Evolutionary conservation across 2,329 filamentous ascomycete genomes (phyloP).

Genomic region (Colletotrichum endophyticum): DNA sequence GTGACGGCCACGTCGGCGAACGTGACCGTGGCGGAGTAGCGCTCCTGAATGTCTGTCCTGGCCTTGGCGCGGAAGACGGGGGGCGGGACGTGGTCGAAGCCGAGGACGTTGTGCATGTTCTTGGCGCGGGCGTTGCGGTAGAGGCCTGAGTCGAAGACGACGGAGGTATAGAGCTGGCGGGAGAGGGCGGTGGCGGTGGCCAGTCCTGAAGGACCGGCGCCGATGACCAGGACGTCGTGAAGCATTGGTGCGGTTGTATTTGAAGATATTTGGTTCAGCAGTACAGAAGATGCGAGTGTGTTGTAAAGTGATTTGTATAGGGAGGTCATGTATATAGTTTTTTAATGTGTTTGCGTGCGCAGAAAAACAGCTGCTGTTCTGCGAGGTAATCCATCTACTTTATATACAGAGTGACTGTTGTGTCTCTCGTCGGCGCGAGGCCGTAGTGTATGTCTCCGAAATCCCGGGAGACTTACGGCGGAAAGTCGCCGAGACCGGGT

Average conservation of each 20-base stretch:
- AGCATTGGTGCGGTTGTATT: conserved; percentile 12
- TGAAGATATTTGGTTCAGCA: neutral
- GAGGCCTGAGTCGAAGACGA: conserved; percentile 54
- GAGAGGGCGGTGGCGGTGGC: conserved; percentile 50
- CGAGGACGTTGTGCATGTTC: conserved; percentile 52
- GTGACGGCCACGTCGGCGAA: conserved; percentile 33
- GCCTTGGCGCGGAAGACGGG: conserved; percentile 38
- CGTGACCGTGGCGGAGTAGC: conserved; percentile 32
- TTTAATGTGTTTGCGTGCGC: neutral
- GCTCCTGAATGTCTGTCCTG: conserved; percentile 34
- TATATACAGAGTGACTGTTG: neutral
- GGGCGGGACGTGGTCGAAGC: conserved; percentile 42
- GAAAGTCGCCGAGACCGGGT: conserved; percentile 3
- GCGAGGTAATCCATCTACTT: accelerated
- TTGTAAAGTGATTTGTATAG: neutral
- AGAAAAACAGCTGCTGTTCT: neutral
- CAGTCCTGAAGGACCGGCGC: conserved; percentile 57
- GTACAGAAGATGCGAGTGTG: neutral
- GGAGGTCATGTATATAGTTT: neutral
- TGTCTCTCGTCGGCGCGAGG: neutral
- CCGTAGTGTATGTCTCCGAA: neutral
- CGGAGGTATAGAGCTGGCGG: conserved; percentile 50
- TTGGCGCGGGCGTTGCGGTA: conserved; percentile 54
- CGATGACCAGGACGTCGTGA: conserved; percentile 58
- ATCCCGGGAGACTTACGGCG: neutral